Evolutionary conservation across 1,284 basidiomycete genomes (phyloP), one percentile per base, ranked within the genome.

Genomic region (Fomitopsis palustris): DNA sequence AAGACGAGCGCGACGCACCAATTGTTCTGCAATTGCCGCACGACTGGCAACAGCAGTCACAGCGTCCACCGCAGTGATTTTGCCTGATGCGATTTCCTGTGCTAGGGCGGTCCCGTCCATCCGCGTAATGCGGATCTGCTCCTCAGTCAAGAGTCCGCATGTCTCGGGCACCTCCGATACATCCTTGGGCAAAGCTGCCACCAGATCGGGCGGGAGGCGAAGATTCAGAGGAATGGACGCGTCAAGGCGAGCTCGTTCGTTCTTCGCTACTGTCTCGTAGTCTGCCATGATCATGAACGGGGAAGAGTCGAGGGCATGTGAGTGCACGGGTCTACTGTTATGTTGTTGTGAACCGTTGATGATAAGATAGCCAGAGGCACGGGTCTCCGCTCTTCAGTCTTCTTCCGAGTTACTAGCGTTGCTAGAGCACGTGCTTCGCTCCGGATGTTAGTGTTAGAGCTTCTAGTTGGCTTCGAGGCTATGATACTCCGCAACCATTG

Each of bases 81-180:
- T 23, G 0, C 67, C 65, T 0, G 53, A 57, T 0, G 63, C 62
- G 21, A 74, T 68, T 9, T 57, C 59, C 58, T 59, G 33, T 17
- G 67, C 49, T 53, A 72, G 25, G 5, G 45, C 62, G 7, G 70
- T 72, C 35, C 70, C 72, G 19, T 73, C 69, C 4, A 72, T 62
- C 49, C 78, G 75, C 5, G 80, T 82, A 33, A 84, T 78, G 23
- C 71, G 71, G 14, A 81, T 57, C 65, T 83, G 81, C 9, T 59
- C 59, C 4, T 62, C 43, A 4, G 68, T 69, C 38, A 83, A 73
- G 1, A 81, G 61, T n/a, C 79, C 79, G 53, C 74, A 77, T 4
- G 70, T 69, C 39, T 59, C 62, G 0, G 78, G 77, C 6, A 80
- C 29, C n/a, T 17, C 51, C 12, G 56, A 54, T 10, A 58, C 60